Percentiles rank a stretch among this genome's conserved stretches.
Conservation (phyloP, 495 filamentous ascomycete species). For the Antarctomyces pellizariae region DNA sequence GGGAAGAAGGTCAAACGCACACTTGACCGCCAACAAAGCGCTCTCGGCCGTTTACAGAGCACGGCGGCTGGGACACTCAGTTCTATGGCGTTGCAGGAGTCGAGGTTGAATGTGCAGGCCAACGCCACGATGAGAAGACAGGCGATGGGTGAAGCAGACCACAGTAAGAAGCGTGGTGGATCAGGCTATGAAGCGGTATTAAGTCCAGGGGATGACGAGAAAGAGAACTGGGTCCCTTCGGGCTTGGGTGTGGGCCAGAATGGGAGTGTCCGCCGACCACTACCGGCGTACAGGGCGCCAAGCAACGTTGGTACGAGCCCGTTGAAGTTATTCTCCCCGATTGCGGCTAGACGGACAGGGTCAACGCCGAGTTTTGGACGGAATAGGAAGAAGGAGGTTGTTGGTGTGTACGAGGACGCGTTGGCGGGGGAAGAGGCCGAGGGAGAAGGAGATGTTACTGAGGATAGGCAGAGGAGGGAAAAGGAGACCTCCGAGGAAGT, state of each 20-base stretch:
- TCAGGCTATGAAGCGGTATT: too few relatives aligned
- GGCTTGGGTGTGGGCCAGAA: slow-evolving; percentile 29
- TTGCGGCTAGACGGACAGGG: too few relatives aligned
- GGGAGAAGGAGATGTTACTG: slow-evolving; percentile 6
- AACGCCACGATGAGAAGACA: slow-evolving; percentile 5
- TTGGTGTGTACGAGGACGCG: slow-evolving; percentile 14
- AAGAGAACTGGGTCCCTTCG: slow-evolving; percentile 88
- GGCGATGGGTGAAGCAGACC: too few relatives aligned
- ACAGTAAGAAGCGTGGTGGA: slow-evolving; percentile 9
- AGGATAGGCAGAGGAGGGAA: slow-evolving; percentile 15
- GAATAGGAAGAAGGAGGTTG: not conserved
- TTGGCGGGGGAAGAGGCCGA: slow-evolving; percentile 5
- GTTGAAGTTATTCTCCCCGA: too few relatives aligned
- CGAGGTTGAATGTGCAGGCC: slow-evolving; percentile 2
- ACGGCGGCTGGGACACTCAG: slow-evolving; percentile 1
- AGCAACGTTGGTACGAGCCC: too few relatives aligned
- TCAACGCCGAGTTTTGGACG: slow-evolving; percentile 9
- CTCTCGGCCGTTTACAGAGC: slow-evolving; percentile 40
- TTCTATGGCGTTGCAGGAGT: slow-evolving; percentile 5
- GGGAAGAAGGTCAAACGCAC: slow-evolving; percentile 41
- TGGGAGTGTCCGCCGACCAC: too few relatives aligned
- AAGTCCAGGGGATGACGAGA: slow-evolving; percentile 54
- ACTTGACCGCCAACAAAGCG: slow-evolving; percentile 40
- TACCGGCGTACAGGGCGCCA: too few relatives aligned
- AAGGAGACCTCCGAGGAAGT: slow-evolving; percentile 30